Percentiles rank a stretch among this genome's conserved stretches.
These are phyloP conservation scores for Phyllosticta citribraziliensis DNA, from an alignment of 2,329 filamentous ascomycete genomes.

Conservation along the genomic window DNA sequence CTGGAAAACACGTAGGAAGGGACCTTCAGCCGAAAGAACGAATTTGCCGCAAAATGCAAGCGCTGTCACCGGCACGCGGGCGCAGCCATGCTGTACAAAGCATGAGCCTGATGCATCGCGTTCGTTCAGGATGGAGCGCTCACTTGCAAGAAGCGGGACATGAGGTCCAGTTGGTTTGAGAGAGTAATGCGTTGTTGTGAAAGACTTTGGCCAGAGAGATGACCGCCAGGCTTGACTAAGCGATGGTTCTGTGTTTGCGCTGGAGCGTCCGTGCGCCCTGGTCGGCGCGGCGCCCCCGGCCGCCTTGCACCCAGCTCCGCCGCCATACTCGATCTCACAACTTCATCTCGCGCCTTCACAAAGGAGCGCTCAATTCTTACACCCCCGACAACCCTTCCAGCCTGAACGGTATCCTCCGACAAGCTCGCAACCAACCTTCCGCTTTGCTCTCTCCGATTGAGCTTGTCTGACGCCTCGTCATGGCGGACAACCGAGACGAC, in stretches of 20 bases:
- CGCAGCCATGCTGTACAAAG: constrained; percentile 25
- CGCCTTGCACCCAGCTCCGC: not conserved
- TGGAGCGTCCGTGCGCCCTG: not conserved
- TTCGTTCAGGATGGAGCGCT: constrained; percentile 11
- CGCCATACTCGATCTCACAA: not conserved
- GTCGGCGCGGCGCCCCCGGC: not conserved
- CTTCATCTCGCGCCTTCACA: not conserved
- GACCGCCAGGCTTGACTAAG: not conserved
- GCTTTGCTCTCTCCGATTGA: not conserved
- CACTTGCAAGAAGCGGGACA: constrained; percentile 26
- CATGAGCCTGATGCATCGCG: constrained; percentile 1
- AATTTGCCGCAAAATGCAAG: constrained; percentile 28
- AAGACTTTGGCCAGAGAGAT: not conserved
- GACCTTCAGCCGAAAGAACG: constrained; percentile 35
- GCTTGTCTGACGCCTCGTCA: not conserved
- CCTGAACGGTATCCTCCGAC: not conserved
- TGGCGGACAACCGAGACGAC: constrained; percentile 7
- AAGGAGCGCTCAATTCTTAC: not conserved
- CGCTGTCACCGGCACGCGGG: constrained; percentile 36
- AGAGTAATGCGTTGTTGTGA: not conserved
- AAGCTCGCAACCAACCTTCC: not conserved
- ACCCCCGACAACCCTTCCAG: not conserved
- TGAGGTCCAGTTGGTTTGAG: constrained; percentile 9
- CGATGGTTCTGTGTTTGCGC: not conserved
- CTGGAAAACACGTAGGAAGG: constrained; percentile 31